Conservation (phyloP, 768 basidiomycete genomes). For the Agaricus blazei region DNA sequence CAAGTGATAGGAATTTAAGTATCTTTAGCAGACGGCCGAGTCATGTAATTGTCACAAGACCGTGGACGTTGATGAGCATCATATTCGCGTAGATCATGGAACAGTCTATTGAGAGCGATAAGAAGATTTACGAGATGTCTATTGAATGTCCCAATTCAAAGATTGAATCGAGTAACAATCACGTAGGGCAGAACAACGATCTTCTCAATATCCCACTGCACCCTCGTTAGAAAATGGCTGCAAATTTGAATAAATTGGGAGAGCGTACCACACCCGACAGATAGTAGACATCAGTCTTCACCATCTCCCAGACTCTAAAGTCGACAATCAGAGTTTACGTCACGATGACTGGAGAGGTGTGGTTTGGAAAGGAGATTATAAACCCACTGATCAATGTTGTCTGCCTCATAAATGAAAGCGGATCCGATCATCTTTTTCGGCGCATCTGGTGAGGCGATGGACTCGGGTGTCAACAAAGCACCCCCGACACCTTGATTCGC, state of each 20-base stretch:
- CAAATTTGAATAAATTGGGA: not conserved
- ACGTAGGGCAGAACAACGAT: constrained; percentile 43
- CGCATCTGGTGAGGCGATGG: constrained; percentile 35
- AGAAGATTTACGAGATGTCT: not conserved
- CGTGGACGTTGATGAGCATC: no score
- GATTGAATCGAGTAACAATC: constrained; percentile 25
- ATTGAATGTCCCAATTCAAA: not conserved
- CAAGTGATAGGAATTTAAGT: not conserved
- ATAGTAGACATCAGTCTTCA: constrained; percentile 39
- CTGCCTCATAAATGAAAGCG: constrained; percentile 48
- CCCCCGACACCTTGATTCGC: constrained; percentile 48
- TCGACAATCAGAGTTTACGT: not conserved
- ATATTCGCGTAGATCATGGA: no score
- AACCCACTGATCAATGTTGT: constrained; percentile 42
- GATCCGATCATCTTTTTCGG: constrained; percentile 62
- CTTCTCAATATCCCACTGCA: constrained; percentile 56
- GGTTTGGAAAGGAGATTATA: constrained; percentile 12
- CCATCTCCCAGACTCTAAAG: constrained; percentile 30
- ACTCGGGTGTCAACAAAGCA: constrained; percentile 55
- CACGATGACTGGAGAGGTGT: not conserved
- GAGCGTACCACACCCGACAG: constrained; percentile 34
- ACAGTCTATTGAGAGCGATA: no score
- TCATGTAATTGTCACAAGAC: no score
- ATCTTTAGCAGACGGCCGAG: no score
- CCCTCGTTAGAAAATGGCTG: not conserved